Evolutionary conservation across 257 asterid species (phyloP), one percentile per base, ranked within the genome.

Genomic region (Solanum pinnatisectum): DNA sequence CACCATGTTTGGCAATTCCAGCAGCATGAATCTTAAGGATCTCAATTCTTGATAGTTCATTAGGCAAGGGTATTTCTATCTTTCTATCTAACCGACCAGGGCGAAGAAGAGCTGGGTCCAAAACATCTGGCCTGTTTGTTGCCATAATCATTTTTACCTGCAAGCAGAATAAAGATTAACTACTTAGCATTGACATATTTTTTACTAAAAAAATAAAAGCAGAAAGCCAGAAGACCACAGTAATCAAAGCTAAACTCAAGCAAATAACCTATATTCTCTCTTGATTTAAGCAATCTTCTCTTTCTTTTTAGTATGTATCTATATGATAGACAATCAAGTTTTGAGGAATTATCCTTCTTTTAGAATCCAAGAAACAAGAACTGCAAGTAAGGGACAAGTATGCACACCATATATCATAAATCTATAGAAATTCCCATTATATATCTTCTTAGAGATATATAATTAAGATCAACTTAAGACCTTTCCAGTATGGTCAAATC

Each of bases 401-500:
- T 78, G 84, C 84, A 78, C 84, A 42, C 63, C 23, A 44, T 25
- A 78, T n/a, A 42, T 78, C 36, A 40, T 78, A 25, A 8, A 15
- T 78, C 37, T 27, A 42, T 35, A 42, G 37, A 78, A 78, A 78
- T 42, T 42, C 63, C 63, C 59, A 78, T 20, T 56, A 20, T 20
- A 78, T 35, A 35, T 14, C 63, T 2, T 13, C 63, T 40, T 78
- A n/a, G 60, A 42, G 84, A 77, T 77, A n/a, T 42, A 78, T 42
- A 78, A 40, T 25, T 78, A 78, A 77, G 65, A 79, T 27, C 40
- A 27, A 16, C 40, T 76, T 59, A 59, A 87, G n/a, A 97, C 99
- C 99, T 97, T 97, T 81, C 99, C 99, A 44, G 96, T 98, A 90
- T 95, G 98, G 83, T 95, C 99, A 89, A 96, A 96, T 37, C 99